phyloP scores from a whole-genome alignment of 768 basidiomycete genomes.

The Trametes cinnabarina region DNA sequence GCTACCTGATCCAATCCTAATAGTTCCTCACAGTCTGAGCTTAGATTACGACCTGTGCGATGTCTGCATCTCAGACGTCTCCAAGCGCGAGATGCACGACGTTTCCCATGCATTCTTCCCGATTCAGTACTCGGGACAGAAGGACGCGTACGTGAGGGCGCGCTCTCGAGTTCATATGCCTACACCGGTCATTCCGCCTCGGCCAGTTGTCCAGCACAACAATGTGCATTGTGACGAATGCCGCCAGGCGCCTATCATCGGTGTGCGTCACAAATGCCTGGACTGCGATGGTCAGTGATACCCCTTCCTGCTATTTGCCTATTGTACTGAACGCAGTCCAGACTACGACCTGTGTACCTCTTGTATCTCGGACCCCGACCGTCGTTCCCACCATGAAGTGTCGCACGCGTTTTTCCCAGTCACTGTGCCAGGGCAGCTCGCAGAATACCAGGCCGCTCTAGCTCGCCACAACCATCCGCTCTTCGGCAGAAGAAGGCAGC shows the following conservation, averaged over 20 bases:
- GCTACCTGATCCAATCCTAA: neutral
- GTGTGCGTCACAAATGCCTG: constrained; percentile 73
- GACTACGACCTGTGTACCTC: constrained; percentile 25
- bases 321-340: neutral
- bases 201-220: neutral
- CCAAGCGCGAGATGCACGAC: constrained; percentile 12
- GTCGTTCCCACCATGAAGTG: constrained; percentile 11
- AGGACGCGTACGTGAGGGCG: constrained; percentile 9
- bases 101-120: constrained; percentile 25
- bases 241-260: constrained; percentile 45
- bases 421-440: neutral
- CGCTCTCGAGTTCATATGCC: neutral
- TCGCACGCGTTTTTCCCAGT: constrained; percentile 26
- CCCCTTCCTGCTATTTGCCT: neutral
- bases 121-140: constrained; percentile 10
- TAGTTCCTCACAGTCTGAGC: neutral
- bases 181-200: neutral
- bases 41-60: constrained; percentile 25
- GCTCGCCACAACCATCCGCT: constrained; percentile 8
- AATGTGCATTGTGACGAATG: constrained; percentile 56
- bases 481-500: neutral
- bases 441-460: neutral
- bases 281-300: constrained; percentile 49
- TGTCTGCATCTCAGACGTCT: constrained; percentile 14
- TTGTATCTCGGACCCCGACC: constrained; percentile 16